Evolutionary conservation across 1,284 basidiomycete species (phyloP).

Genomic region (Trichosporon ovoides): DNA sequence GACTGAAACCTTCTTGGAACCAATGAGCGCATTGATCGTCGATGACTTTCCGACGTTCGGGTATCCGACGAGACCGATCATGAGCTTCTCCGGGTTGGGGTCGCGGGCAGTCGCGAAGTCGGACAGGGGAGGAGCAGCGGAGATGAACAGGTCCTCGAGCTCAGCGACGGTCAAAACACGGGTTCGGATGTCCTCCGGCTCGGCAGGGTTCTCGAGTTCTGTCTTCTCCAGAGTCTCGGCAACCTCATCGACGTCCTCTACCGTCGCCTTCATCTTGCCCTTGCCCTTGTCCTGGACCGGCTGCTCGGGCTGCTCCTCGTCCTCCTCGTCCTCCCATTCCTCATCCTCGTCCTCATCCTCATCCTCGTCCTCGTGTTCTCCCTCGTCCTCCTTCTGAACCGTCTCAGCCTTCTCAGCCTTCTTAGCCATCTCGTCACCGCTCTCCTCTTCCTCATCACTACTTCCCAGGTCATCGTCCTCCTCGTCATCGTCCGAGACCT

Average conservation of each 20-base stretch:
- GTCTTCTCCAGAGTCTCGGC: conserved; percentile 29
- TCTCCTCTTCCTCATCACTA: conserved; percentile 21
- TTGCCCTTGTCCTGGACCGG: conserved; percentile 31
- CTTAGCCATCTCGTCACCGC: conserved; percentile 19
- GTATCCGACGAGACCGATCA: conserved; percentile 61
- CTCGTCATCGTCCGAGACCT: conserved; percentile 30
- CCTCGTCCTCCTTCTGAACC: conserved; percentile 33
- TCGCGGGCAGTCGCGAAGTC: conserved; percentile 60
- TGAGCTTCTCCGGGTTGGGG: conserved; percentile 64
- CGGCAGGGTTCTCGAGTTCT: conserved; percentile 14
- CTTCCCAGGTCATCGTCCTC: conserved; percentile 29
- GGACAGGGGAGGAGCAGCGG: conserved; percentile 69
- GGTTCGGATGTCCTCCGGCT: conserved; percentile 60
- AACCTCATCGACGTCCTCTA: conserved; percentile 34
- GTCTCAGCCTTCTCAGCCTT: conserved; percentile 25
- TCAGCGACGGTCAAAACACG: conserved; percentile 81
- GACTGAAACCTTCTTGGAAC: conserved; percentile 88
- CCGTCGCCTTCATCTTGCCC: conserved; percentile 38
- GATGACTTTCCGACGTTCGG: conserved; percentile 60
- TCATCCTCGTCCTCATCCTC: conserved; percentile 14
- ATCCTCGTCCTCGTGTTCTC: conserved; percentile 27
- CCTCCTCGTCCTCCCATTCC: conserved; percentile 18
- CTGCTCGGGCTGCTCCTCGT: conserved; percentile 17
- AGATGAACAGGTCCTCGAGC: conserved; percentile 78
- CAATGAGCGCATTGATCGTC: conserved; percentile 58